Base-by-base conservation (phyloP, 2,329 filamentous ascomycete species). In the Didymella arachidicola region DNA sequence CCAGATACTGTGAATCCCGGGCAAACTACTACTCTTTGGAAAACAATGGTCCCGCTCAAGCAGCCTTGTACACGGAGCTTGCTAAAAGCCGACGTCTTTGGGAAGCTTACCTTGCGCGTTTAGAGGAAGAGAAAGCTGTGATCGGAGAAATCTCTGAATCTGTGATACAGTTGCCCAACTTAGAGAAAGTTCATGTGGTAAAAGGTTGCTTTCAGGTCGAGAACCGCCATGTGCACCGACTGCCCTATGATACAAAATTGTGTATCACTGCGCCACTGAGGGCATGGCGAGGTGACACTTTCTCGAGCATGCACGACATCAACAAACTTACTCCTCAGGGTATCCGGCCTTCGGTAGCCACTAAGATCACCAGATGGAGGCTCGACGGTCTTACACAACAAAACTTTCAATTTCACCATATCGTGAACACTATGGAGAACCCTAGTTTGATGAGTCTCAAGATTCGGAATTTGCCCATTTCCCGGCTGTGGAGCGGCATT, bases 11-110 rank as follows among this genome's bases (percentile, higher is more conserved):
- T 44, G 26, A 44, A 19, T 7, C 14, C 12, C 29, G 16, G 43
- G 41, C 30, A 25, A 22, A 32, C n/a, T 6, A 27, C 18, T 43
- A 27, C 7, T 27, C 22, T 27, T 25, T 26, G 14, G 25, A n/a
- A 7, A 18, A 18, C 8, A 30, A 25, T 19, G 51, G 41, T 26
- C 2, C 57, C 32, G 51, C 30, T 7, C 47, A 55, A 41, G 34
- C 48, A 26, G 26, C 18, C 12, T 16, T 54, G 29, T 22, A 53
- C 16, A 34, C 16, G 14, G 26, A 38, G 44, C 38, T 51, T 50
- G 34, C 42, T 39, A 19, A 36, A 47, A 29, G 46, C 57, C 46
- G 48, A 54, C 18, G 52, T 42, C 54, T 59, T 19, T 67, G 49
- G 43, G 53, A 57, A 29, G 49, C 42, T 14, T 64, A 63, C 38